phyloP scores from a whole-genome alignment of 208 protist genomes.

The Crithidia acanthocephali region DNA sequence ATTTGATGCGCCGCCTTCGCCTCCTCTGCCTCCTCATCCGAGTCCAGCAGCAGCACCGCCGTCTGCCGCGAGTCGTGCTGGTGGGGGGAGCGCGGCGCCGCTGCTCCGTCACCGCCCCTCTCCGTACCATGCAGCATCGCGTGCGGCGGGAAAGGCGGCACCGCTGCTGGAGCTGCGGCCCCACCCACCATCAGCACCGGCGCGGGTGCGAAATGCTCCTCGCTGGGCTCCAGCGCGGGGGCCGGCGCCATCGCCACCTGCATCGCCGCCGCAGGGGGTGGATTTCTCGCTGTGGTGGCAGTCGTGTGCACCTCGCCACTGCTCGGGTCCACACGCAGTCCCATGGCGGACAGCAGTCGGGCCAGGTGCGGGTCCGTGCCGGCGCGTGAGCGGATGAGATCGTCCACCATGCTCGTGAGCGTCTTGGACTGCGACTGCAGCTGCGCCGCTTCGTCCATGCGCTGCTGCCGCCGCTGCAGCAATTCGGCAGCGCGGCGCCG shows the following conservation, averaged over 20 bases:
- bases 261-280: not conserved
- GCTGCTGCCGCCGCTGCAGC: constrained; percentile 24
- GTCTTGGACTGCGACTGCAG: constrained; percentile 46
- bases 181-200: constrained; percentile 24
- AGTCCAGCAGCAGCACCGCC: constrained; percentile 32
- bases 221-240: not conserved
- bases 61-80: constrained; percentile 18
- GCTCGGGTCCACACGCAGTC: constrained; percentile 44
- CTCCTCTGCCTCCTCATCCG: constrained; percentile 17
- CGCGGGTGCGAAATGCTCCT: constrained; percentile 22
- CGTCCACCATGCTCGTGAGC: constrained; percentile 60
- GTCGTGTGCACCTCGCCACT: constrained; percentile 38
- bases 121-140: not conserved
- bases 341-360: constrained; percentile 66
- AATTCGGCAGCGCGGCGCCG: not conserved
- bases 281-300: too few species aligned
- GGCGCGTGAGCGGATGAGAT: constrained; percentile 52
- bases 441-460: constrained; percentile 31
- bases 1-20: constrained; percentile 5
- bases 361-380: constrained; percentile 46
- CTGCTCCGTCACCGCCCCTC: not conserved
- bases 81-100: not conserved
- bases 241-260: not conserved
- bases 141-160: not conserved
- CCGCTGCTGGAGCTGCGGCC: not conserved